A percentile compares a stretch with the other conserved stretches of the same genome.
Evolutionary conservation across 441 rosid genomes (phyloP).

Genomic region (Dalechampia spathulata): DNA sequence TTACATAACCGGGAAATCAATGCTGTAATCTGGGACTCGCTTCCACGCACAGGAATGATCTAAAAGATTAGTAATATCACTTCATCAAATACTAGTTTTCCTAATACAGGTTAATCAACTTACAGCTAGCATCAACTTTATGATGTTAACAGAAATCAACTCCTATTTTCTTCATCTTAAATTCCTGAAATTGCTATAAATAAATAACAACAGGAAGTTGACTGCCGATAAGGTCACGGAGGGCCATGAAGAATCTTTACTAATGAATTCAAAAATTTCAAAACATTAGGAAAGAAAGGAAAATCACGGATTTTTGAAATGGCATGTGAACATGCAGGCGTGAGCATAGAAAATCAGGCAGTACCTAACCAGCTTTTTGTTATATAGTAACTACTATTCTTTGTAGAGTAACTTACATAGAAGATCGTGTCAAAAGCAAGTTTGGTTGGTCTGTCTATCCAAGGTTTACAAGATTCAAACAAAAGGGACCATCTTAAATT

Average conservation of each 20-base stretch:
- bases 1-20: no score
- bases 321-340: conserved; percentile 39
- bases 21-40: no score
- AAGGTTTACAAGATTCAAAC: conserved; percentile 8
- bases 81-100: no score
- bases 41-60: no score
- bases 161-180: no score
- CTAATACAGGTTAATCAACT: no score
- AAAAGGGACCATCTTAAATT: conserved; percentile 16
- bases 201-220: background rate
- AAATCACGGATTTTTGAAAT: conserved; percentile 26
- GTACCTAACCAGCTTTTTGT: conserved; percentile 28
- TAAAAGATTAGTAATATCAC: no score
- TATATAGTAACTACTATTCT: conserved; percentile 24
- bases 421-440: conserved; percentile 22
- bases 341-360: conserved; percentile 29
- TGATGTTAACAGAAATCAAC: no score
- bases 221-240: no score
- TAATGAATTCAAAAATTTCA: conserved; percentile 14
- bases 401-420: conserved; percentile 15
- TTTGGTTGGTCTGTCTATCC: conserved; percentile 5
- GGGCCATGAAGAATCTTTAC: no score
- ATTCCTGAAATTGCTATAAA: no score
- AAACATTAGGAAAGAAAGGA: conserved; percentile 40
- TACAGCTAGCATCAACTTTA: no score